phyloP scores from a whole-genome alignment of 768 basidiomycete genomes.

The Rhodotorula babjevae region DNA sequence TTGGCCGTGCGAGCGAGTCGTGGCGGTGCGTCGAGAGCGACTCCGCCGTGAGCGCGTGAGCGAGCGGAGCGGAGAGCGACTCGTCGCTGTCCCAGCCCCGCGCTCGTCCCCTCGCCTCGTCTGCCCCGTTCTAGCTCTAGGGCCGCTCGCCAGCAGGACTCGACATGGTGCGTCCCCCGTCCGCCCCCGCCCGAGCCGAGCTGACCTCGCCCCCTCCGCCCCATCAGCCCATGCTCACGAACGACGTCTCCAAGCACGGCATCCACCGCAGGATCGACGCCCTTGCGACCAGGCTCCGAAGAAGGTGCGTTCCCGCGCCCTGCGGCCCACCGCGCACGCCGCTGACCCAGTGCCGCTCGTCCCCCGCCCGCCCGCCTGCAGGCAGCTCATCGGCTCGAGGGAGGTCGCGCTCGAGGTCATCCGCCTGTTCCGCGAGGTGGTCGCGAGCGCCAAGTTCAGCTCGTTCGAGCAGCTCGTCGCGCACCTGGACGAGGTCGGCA shows the following conservation, averaged over 20 bases:
- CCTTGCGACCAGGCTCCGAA: slow-evolving; percentile 41
- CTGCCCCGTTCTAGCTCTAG: too few species aligned
- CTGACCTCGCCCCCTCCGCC: not conserved
- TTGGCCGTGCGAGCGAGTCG: too few species aligned
- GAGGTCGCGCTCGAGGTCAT: slow-evolving; percentile 85
- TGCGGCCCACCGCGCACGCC: too few species aligned
- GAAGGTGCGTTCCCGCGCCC: slow-evolving; percentile 37
- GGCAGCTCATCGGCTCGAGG: slow-evolving; percentile 86
- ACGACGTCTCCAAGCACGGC: slow-evolving; percentile 24
- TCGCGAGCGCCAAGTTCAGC: slow-evolving; percentile 76
- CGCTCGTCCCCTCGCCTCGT: too few species aligned
- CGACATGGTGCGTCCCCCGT: not conserved
- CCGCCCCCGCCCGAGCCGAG: not conserved
- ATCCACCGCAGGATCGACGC: slow-evolving; percentile 40
- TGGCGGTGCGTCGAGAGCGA: too few species aligned
- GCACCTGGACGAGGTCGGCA: slow-evolving; percentile 72
- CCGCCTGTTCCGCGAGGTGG: slow-evolving; percentile 78
- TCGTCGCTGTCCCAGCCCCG: too few species aligned
- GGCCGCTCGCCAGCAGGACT: not conserved
- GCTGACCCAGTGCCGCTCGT: too few species aligned
- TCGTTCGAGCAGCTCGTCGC: slow-evolving; percentile 79
- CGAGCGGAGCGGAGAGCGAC: too few species aligned
- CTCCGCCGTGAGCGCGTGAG: too few species aligned
- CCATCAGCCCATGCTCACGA: not conserved
- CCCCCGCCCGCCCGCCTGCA: slow-evolving; percentile 48